phyloP scores from a whole-genome alignment of 257 asterid species.

The Nicotiana otophora region DNA sequence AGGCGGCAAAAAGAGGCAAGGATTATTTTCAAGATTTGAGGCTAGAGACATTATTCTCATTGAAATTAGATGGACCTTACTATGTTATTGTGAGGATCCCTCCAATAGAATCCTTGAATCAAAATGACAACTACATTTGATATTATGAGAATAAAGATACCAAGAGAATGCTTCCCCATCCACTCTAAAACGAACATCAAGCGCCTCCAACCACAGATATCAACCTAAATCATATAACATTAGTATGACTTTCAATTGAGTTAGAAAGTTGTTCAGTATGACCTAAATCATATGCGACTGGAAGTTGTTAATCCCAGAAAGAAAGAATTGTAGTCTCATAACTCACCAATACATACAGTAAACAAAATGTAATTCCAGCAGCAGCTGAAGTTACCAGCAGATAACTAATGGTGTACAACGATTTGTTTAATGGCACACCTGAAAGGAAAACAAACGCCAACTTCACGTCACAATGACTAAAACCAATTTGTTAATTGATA shows the following conservation, averaged over 20 bases:
- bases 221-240: constrained; percentile 37
- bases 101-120: constrained; percentile 66
- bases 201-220: constrained; percentile 63
- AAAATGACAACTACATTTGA: constrained; percentile 56
- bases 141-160: constrained; percentile 50
- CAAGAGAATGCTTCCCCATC: constrained; percentile 74
- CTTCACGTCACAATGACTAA: background rate
- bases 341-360: constrained; percentile 54
- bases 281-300: constrained; percentile 28
- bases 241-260: background rate
- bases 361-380: constrained; percentile 72
- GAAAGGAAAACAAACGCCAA: background rate
- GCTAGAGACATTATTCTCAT: background rate
- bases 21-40: background rate
- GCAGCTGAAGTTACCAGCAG: constrained; percentile 68
- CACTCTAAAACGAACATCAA: constrained; percentile 42
- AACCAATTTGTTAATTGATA: background rate
- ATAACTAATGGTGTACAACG: constrained; percentile 69
- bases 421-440: constrained; percentile 79
- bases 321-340: background rate
- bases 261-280: background rate
- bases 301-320: background rate
- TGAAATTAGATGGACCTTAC: constrained; percentile 32
- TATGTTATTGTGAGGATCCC: constrained; percentile 52
- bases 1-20: background rate